Conservation (phyloP, 164 flowering plant species). For the Hamamelis virginiana region DNA sequence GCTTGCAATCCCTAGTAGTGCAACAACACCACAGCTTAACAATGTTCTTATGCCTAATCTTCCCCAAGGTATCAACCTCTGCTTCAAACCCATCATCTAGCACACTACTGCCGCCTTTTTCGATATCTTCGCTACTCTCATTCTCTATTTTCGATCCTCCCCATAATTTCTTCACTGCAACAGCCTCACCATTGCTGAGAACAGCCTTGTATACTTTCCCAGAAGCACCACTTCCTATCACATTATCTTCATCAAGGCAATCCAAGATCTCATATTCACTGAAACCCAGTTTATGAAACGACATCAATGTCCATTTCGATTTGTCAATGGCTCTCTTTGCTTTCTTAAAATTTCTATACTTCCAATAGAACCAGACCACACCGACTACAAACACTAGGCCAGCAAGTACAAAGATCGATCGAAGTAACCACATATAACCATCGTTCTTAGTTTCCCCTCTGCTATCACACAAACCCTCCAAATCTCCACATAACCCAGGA, state of each 20-base stretch:
- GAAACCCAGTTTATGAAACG: constrained; percentile 69
- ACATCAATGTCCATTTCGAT: constrained; percentile 75
- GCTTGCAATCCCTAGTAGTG: constrained; percentile 57
- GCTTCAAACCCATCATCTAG: constrained; percentile 57
- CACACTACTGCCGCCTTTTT: constrained; percentile 39
- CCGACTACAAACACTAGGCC: constrained; percentile 45
- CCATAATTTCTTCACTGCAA: constrained; percentile 78
- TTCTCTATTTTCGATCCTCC: constrained; percentile 35
- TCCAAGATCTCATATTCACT: constrained; percentile 62
- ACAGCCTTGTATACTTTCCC: constrained; percentile 81
- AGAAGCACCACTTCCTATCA: constrained; percentile 64
- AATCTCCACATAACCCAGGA: constrained; percentile 60
- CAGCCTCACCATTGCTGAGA: constrained; percentile 57
- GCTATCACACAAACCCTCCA: constrained; percentile 44
- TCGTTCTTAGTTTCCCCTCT: constrained; percentile 20
- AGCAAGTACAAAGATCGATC: constrained; percentile 50
- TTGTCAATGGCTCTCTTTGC: constrained; percentile 40
- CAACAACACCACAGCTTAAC: constrained; percentile 81
- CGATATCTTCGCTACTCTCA: constrained; percentile 40
- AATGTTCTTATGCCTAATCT: constrained; percentile 75
- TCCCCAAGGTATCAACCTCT: constrained; percentile 71
- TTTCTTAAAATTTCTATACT: constrained; percentile 46
- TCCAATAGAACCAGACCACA: constrained; percentile 47
- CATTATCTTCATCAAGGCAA: constrained; percentile 69
- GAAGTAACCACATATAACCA: constrained; percentile 47